A percentile compares a stretch with the other conserved stretches of the same genome.
phyloP scores from a whole-genome alignment of 2,329 filamentous ascomycete species.

The Cucurbitaria berberidis region DNA sequence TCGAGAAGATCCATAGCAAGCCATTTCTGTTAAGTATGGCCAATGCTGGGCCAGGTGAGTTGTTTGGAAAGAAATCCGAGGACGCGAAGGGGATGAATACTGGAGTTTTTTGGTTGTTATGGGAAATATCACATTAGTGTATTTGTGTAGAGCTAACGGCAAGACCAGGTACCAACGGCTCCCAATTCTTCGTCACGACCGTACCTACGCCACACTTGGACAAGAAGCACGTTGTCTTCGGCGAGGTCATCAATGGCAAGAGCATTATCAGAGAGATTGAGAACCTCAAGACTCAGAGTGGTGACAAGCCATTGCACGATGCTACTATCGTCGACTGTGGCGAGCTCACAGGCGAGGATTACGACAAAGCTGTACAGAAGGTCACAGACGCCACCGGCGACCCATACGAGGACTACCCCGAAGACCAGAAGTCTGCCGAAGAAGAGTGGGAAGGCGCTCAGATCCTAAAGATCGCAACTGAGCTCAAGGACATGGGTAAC shows the following conservation, averaged over 20 bases:
- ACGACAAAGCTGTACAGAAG: conserved; percentile 70
- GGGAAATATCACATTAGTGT: no score
- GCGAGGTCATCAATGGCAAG: conserved; percentile 91
- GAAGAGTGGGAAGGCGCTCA: conserved; percentile 69
- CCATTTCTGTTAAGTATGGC: conserved; percentile 97
- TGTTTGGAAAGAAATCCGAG: no score
- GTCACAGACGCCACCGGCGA: conserved; percentile 82
- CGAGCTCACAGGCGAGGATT: conserved; percentile 76
- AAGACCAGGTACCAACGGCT: conserved; percentile 83
- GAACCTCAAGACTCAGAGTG: conserved; percentile 73
- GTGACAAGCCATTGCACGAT: conserved; percentile 79
- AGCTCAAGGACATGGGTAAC: conserved; percentile 92
- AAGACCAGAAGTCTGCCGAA: conserved; percentile 68
- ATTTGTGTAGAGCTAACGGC: conserved; percentile 13
- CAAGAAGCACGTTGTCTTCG: conserved; percentile 96
- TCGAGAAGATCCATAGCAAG: conserved; percentile 86
- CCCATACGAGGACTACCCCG: conserved; percentile 92
- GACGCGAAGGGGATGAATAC: background rate
- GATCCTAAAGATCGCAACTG: conserved; percentile 78
- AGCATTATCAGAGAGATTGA: conserved; percentile 89
- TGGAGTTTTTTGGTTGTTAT: background rate
- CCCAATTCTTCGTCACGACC: conserved; percentile 98
- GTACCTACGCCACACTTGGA: conserved; percentile 94
- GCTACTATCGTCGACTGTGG: conserved; percentile 75
- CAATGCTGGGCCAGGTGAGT: conserved; percentile 86